These are phyloP conservation scores for Oryza australiensis DNA, from an alignment of 176 grass and related monocot genomes.

Conservation along the genomic window DNA sequence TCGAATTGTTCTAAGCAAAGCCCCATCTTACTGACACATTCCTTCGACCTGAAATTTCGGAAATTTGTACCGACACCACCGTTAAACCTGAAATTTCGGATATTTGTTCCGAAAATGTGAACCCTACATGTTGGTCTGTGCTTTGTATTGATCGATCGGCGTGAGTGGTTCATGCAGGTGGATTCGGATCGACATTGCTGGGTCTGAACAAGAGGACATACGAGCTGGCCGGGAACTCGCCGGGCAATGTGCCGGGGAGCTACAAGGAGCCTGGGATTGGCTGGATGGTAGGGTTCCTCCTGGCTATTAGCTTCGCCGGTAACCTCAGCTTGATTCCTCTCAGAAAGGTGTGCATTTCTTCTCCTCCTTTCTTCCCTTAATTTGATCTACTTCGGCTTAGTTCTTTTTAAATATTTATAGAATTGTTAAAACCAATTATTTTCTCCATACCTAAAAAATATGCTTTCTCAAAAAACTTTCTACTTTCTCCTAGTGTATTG, in stretches of 20 bases:
- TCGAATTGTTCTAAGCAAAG: no score
- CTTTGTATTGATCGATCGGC: not conserved
- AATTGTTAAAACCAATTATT: no score
- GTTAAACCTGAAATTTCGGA: no score
- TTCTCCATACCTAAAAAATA: no score
- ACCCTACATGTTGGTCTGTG: not conserved
- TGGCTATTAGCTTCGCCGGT: constrained; percentile 66
- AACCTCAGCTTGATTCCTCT: constrained; percentile 79
- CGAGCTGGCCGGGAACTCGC: constrained; percentile 64
- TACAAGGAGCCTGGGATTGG: constrained; percentile 85
- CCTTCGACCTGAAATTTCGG: no score
- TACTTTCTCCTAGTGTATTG: no score
- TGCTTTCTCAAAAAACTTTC: no score
- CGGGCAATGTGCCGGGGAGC: constrained; percentile 76
- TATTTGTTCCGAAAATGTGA: no score
- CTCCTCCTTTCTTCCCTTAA: not conserved
- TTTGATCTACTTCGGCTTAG: not conserved
- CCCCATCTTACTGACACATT: no score
- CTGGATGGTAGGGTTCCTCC: constrained; percentile 78
- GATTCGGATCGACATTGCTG: constrained; percentile 83
- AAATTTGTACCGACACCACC: no score
- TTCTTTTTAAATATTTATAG: no score
- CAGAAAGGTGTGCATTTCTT: constrained; percentile 70
- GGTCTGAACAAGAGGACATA: constrained; percentile 89
- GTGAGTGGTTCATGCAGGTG: constrained; percentile 44